A percentile compares a stretch with the other conserved stretches of the same genome.
phyloP scores from a whole-genome alignment of 1,284 basidiomycete genomes.

The Ceratorhiza oryzae-sativae region DNA sequence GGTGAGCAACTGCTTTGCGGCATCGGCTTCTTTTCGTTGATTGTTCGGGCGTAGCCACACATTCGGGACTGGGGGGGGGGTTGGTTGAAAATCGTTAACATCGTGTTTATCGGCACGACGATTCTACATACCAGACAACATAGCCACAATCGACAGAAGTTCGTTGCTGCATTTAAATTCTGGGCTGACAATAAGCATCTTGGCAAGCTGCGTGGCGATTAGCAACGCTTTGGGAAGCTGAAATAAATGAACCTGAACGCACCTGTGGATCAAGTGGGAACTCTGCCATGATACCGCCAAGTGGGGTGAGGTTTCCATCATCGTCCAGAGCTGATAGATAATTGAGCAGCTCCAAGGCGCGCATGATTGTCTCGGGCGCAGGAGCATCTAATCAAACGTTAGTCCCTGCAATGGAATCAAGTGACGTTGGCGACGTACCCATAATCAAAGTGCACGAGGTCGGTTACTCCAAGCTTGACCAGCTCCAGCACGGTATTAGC shows the following conservation, averaged over 20 bases:
- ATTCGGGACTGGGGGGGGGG: slow-evolving; percentile 88
- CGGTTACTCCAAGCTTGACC: slow-evolving; percentile 91
- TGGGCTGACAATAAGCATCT: slow-evolving; percentile 93
- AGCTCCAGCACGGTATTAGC: slow-evolving; percentile 95
- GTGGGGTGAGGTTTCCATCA: slow-evolving; percentile 87
- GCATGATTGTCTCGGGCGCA: slow-evolving; percentile 97
- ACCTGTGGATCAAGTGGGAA: slow-evolving; percentile 98
- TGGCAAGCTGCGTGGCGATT: slow-evolving; percentile 70
- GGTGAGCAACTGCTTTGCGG: slow-evolving; percentile 86
- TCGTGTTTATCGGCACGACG: too few species aligned
- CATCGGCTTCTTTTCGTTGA: slow-evolving; percentile 87
- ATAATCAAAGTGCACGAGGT: slow-evolving; percentile 95
- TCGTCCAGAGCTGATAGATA: slow-evolving; percentile 94
- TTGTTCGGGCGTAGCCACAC: slow-evolving; percentile 92
- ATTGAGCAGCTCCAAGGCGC: slow-evolving; percentile 93
- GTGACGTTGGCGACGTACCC: slow-evolving; percentile 49
- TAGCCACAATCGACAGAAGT: slow-evolving; percentile 92
- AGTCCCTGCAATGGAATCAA: neutral
- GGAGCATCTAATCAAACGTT: slow-evolving; percentile 70
- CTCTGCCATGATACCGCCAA: slow-evolving; percentile 95
- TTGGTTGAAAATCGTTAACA: too few species aligned
- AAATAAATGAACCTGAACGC: neutral
- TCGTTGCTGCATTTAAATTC: slow-evolving; percentile 98
- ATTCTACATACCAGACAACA: slow-evolving; percentile 81
- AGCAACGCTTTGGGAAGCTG: neutral